phyloP scores from a whole-genome alignment of 2,329 filamentous ascomycete species.

The Emmonsiellopsis sp. region DNA sequence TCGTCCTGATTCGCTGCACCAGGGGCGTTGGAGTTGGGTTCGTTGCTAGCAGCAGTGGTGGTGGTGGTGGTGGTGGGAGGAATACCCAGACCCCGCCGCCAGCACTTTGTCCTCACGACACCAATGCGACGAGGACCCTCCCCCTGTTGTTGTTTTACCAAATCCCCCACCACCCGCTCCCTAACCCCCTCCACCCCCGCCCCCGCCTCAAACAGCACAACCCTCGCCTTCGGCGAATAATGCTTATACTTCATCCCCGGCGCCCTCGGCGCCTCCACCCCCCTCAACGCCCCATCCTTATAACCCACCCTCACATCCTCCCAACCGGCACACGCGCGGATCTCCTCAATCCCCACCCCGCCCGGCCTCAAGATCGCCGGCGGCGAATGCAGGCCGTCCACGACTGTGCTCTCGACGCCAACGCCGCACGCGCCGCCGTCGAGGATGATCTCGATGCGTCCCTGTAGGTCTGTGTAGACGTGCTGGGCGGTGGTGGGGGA shows the following conservation, averaged over 20 bases:
- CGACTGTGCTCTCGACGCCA: slow-evolving; percentile 93
- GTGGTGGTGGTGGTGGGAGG: too few relatives aligned
- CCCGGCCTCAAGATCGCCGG: slow-evolving; percentile 79
- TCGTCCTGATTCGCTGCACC: too few relatives aligned
- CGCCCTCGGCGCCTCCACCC: slow-evolving; percentile 61
- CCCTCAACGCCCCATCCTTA: slow-evolving; percentile 62
- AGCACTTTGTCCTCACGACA: slow-evolving; percentile 23
- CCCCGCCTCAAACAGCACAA: slow-evolving; percentile 68
- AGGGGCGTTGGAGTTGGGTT: too few relatives aligned
- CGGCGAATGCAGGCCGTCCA: slow-evolving; percentile 75
- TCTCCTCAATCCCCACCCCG: slow-evolving; percentile 72
- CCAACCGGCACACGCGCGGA: slow-evolving; percentile 71
- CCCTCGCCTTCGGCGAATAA: slow-evolving; percentile 82
- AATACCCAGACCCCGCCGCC: slow-evolving; percentile 15
- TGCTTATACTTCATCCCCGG: slow-evolving; percentile 99
- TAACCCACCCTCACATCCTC: slow-evolving; percentile 69
- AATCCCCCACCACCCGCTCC: slow-evolving; percentile 25
- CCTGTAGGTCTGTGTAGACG: slow-evolving; percentile 74
- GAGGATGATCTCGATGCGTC: slow-evolving; percentile 75
- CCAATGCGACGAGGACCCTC: slow-evolving; percentile 15
- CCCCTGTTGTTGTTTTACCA: slow-evolving; percentile 19
- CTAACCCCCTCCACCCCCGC: slow-evolving; percentile 20
- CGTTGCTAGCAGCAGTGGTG: too few relatives aligned
- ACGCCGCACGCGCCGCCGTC: slow-evolving; percentile 82
- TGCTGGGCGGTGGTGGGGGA: slow-evolving; percentile 87